phyloP scores from a whole-genome alignment of 2,329 filamentous ascomycete genomes.

The Trichoderma atroviride region DNA sequence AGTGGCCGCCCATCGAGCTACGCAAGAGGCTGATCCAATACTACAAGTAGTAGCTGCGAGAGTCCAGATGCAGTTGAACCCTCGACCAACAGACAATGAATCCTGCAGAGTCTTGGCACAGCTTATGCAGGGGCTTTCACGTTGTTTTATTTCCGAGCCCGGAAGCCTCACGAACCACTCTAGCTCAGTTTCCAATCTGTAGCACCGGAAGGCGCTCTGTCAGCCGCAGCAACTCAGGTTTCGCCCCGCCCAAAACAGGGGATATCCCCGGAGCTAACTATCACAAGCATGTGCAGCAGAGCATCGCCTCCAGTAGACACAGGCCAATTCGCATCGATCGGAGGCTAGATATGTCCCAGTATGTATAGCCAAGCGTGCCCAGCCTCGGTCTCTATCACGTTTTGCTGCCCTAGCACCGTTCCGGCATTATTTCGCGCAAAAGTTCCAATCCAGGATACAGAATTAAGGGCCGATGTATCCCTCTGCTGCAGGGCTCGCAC shows the following conservation, averaged over 20 bases:
- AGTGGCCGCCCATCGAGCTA: neutral
- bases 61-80: neutral
- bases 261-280: constrained; percentile 11
- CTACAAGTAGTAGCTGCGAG: neutral
- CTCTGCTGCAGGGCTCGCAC: neutral
- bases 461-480: constrained; percentile 5
- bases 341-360: neutral
- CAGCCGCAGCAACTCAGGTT: neutral
- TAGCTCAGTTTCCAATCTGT: constrained; percentile 13
- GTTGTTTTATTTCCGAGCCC: constrained; percentile 18
- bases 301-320: constrained; percentile 3
- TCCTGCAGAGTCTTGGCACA: neutral
- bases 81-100: neutral
- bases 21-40: neutral
- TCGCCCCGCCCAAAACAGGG: constrained; percentile 17
- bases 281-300: neutral
- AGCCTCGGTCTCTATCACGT: constrained; percentile 3
- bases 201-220: neutral
- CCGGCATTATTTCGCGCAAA: constrained; percentile 11
- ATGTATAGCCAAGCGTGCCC: neutral
- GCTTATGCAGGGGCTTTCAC: constrained; percentile 5
- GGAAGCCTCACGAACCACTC: constrained; percentile 12
- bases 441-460: constrained; percentile 9
- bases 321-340: neutral
- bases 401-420: constrained; percentile 1